Evolutionary conservation across 805 yeast genomes (phyloP).

Genomic region (Kodamaea hsintzibuensis): DNA sequence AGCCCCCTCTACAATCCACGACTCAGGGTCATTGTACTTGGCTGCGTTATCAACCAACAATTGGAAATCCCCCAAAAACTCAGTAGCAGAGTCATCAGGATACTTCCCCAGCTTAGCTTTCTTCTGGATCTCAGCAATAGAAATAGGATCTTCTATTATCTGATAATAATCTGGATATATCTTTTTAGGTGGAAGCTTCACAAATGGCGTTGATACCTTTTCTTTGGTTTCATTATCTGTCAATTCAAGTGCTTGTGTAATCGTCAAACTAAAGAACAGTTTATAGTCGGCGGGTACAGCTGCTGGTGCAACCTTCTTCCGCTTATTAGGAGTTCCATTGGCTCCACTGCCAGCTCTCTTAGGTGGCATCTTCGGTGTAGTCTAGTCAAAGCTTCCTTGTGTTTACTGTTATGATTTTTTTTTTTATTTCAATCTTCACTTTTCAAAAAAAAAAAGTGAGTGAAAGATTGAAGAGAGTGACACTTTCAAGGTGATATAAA

Average conservation of each 20-base stretch:
- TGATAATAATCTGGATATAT: slow-evolving; percentile 42
- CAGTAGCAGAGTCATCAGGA: slow-evolving; percentile 38
- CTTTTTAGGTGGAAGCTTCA: slow-evolving; percentile 37
- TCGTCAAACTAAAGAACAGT: slow-evolving; percentile 31
- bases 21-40: slow-evolving; percentile 41
- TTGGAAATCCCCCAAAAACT: slow-evolving; percentile 37
- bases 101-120: slow-evolving; percentile 44
- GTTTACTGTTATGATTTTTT: not conserved
- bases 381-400: not conserved
- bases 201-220: slow-evolving; percentile 28
- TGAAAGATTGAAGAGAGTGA: too few relatives aligned
- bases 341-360: slow-evolving; percentile 6
- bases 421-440: not conserved
- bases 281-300: slow-evolving; percentile 3
- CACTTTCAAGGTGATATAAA: too few relatives aligned
- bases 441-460: too few relatives aligned
- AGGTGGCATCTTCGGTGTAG: slow-evolving; percentile 5
- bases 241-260: slow-evolving; percentile 32
- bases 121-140: slow-evolving; percentile 34
- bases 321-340: slow-evolving; percentile 1
- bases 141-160: slow-evolving; percentile 35
- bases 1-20: slow-evolving; percentile 68
- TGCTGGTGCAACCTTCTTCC: slow-evolving; percentile 1
- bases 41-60: slow-evolving; percentile 39
- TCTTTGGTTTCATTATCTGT: slow-evolving; percentile 30